A percentile compares a stretch with the other conserved stretches of the same genome.
Conservation (phyloP, 495 filamentous ascomycete species). For the Polyplosphaeria fusca region DNA sequence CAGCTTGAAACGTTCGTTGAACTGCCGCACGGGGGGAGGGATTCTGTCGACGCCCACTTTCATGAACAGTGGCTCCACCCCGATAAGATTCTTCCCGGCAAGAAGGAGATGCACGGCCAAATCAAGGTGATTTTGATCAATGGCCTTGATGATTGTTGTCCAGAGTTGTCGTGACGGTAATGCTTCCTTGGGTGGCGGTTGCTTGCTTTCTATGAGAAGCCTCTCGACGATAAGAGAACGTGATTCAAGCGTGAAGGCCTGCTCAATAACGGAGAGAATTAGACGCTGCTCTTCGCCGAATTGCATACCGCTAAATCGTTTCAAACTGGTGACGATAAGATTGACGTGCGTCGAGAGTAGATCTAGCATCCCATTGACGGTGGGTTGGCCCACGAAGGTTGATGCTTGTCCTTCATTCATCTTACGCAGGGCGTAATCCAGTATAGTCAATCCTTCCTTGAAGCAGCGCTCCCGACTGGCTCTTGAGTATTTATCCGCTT, state of each 20-base stretch:
- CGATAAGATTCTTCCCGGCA: conserved; percentile 63
- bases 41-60: conserved; percentile 46
- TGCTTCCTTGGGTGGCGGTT: conserved; percentile 62
- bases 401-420: conserved; percentile 35
- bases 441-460: conserved; percentile 48
- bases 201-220: conserved; percentile 57
- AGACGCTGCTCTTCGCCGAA: conserved; percentile 35
- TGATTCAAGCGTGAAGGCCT: conserved; percentile 71
- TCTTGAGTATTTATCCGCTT: conserved; percentile 49
- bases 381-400: conserved; percentile 51
- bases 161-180: conserved; percentile 68
- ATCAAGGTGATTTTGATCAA: conserved; percentile 59
- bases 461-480: conserved; percentile 52
- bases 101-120: conserved; percentile 70
- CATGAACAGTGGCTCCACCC: conserved; percentile 66
- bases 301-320: conserved; percentile 7
- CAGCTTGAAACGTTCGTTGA: conserved; percentile 69
- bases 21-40: conserved; percentile 58
- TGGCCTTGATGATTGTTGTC: conserved; percentile 67
- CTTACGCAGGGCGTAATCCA: conserved; percentile 52
- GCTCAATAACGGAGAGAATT: conserved; percentile 61
- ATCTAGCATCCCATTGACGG: conserved; percentile 53
- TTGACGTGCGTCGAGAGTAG: conserved; percentile 48
- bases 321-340: conserved; percentile 19
- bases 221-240: conserved; percentile 69